A percentile compares a stretch with the other conserved stretches of the same genome.
Evolutionary conservation across 1,139 yeast species (phyloP).

Genomic region (Arxiozyma bovina): DNA sequence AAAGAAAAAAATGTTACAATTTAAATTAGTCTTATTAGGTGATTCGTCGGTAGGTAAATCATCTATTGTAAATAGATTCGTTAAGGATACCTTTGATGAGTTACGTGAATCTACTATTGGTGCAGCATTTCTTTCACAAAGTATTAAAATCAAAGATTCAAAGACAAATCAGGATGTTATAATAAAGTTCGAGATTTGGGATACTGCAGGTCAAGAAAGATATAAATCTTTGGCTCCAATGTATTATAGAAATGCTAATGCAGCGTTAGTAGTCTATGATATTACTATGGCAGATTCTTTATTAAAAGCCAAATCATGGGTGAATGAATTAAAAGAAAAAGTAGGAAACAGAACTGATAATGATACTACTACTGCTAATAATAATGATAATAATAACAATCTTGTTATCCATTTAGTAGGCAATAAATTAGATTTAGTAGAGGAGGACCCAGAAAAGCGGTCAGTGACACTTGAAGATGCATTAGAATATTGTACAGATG

Average conservation of each 20-base stretch:
- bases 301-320: constrained; percentile 90
- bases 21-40: constrained; percentile 80
- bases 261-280: constrained; percentile 74
- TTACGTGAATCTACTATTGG: constrained; percentile 93
- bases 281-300: constrained; percentile 62
- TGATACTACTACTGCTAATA: constrained; percentile 37
- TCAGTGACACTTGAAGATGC: constrained; percentile 49
- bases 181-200: constrained; percentile 79
- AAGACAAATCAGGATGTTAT: constrained; percentile 34
- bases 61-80: constrained; percentile 87
- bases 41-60: constrained; percentile 96
- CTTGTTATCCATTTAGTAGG: constrained; percentile 83
- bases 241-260: constrained; percentile 80
- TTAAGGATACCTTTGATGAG: constrained; percentile 89
- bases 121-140: constrained; percentile 92
- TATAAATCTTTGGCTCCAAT: constrained; percentile 76
- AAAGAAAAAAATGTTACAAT: constrained; percentile 36
- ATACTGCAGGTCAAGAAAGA: constrained; percentile 82
- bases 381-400: constrained; percentile 40
- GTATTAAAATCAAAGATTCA: constrained; percentile 43
- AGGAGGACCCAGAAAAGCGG: constrained; percentile 38
- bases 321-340: constrained; percentile 85
- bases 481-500: constrained; percentile 55
- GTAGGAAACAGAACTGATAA: constrained; percentile 41
- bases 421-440: constrained; percentile 61